Evolutionary conservation across 2,329 filamentous ascomycete species (phyloP), one percentile per base, ranked within the genome.

Genomic region (Diaporthe australafricana): DNA sequence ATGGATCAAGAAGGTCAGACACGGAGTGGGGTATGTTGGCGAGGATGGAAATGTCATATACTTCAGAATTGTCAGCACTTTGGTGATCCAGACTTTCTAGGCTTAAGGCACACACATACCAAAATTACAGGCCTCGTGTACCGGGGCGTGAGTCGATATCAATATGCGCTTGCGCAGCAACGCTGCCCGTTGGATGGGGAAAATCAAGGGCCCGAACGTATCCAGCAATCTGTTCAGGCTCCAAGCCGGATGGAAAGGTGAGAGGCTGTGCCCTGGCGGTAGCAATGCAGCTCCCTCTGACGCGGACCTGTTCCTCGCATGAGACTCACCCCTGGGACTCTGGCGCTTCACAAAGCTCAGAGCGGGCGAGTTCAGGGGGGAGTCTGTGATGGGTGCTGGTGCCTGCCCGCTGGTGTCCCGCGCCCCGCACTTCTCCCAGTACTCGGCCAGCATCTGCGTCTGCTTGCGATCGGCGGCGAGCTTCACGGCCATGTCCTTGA

Each of bases 21-120:
- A 95, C 88, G 38, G 92, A 90, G 47, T 92, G 87, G 35, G 96
- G 95, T 53, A 98, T 92, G 76, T 95, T 97, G 55, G 95, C 95
- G 42, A 99, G 87, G 68, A 98, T 88, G n/a, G 96, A 98, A 66
- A 98, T 89, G 80, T 96, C 91, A 83, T 98, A 99, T 74, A 98
- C 96, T 22, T 25, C n/a, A 14, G 73, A 30, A 74, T 77, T 70
- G 77, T 82, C 66, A 78, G 70, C 56, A 63, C 0, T 5, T 16
- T 25, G n/a, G 16, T 8, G n/a, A 8, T 25, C 14, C 53, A 22
- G 14, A 9, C 4, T 17, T 30, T n/a, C 32, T 38, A 7, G 14
- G 12, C 35, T 20, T 50, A 14, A 17, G 42, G 17, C 27, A 11
- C 27, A 27, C 14, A 77, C 85, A 57, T 86, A 98, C 95, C 95